These are phyloP conservation scores for Mycosarcoma mackinlayi DNA, from an alignment of 1,284 basidiomycete genomes.

Conservation along the genomic window DNA sequence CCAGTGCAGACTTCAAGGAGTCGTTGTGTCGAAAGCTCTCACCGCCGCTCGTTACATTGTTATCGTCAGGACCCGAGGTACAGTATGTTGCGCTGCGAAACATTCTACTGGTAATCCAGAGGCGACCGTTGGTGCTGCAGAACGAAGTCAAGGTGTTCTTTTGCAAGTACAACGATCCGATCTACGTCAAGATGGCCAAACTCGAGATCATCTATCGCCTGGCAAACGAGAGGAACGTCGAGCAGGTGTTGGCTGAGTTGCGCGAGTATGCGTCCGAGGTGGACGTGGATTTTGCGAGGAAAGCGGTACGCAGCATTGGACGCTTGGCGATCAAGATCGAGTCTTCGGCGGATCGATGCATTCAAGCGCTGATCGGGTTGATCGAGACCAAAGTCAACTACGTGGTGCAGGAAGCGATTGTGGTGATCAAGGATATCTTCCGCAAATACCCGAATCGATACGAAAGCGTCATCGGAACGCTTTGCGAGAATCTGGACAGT, in stretches of 20 bases:
- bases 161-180: slow-evolving; percentile 99
- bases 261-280: slow-evolving; percentile 99
- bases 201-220: slow-evolving; percentile 98
- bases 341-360: slow-evolving; percentile 86
- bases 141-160: slow-evolving; percentile 99
- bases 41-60: slow-evolving; percentile 74
- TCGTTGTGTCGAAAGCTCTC: slow-evolving; percentile 96
- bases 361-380: slow-evolving; percentile 84
- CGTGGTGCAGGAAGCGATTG: slow-evolving; percentile 96
- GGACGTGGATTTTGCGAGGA: slow-evolving; percentile 96
- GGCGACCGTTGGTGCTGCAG: slow-evolving; percentile 88
- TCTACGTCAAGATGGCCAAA: slow-evolving; percentile 98
- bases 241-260: slow-evolving; percentile 90
- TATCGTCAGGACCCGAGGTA: slow-evolving; percentile 96
- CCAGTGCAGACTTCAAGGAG: slow-evolving; percentile 84
- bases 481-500: slow-evolving; percentile 90
- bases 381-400: slow-evolving; percentile 95
- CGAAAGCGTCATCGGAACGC: slow-evolving; percentile 89
- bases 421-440: slow-evolving; percentile 98
- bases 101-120: slow-evolving; percentile 94
- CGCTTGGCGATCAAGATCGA: slow-evolving; percentile 97
- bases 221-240: slow-evolving; percentile 87
- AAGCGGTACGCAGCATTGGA: slow-evolving; percentile 95
- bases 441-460: slow-evolving; percentile 95
- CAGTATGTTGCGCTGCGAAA: slow-evolving; percentile 98